Evolutionary conservation across 352 stramenopile species (phyloP), one percentile per base, ranked within the genome.

Genomic region (Phytophthora pini): DNA sequence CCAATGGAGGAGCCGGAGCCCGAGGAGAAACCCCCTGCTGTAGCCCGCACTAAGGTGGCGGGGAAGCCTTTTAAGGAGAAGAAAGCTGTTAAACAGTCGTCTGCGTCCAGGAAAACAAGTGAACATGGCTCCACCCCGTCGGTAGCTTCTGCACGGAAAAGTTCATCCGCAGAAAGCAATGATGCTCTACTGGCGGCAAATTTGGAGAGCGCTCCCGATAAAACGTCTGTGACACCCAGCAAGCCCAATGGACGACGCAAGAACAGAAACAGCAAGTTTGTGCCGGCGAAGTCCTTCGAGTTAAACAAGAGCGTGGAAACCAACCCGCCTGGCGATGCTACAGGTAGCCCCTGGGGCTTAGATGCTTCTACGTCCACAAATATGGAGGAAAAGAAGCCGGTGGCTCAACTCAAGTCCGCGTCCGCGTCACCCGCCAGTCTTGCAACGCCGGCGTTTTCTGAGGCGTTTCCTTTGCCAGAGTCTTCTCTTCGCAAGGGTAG

Each of bases 211-310:
- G 1, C 11, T 50, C 20, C 9, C 3, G 31, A 15, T n/a, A 53
- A 52, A n/a, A 34, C 12, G 10, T 5, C 45, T 11, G 17, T 45
- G 34, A 47, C 24, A 9, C 32, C 47, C 26, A 58, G 34, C 32
- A 78, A 72, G 39, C 3, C 56, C 20, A 63, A 44, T 39, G 54
- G 51, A 38, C 47, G 50, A 41, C 49, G 57, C 15, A 82, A 76
- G 36, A 55, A 34, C 39, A 79, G 72, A 43, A 65, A 51, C 9
- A 65, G 65, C 38, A 93, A 91, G 55, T 93, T 91, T 57, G 77
- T 91, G 2, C 62, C 79, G 8, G 51, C 89, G 13, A 74, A 76
- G 38, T 65, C 75, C 6, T 91, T 93, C 54, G 54, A 88, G 13
- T 70, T 56, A 10, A 62, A 20, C 26, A 76, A 75, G 50, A 17